Percentiles rank a stretch among this genome's conserved stretches.
Evolutionary conservation across 805 yeast species (phyloP).

Genomic region (Metschnikowia chrysomelidarum): DNA sequence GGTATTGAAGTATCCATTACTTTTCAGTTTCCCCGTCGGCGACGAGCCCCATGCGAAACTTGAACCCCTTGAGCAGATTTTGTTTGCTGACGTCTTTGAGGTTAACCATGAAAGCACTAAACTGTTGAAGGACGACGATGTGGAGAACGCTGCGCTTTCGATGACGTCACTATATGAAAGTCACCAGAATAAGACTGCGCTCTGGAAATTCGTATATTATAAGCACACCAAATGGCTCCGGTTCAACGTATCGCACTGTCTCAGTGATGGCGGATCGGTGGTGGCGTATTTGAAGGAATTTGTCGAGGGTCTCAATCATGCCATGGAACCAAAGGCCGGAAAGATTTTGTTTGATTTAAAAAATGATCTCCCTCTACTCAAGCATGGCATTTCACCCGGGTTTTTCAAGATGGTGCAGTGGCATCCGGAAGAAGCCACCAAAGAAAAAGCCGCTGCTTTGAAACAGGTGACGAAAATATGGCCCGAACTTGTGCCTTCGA

Average conservation of each 20-base stretch:
- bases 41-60: conserved; percentile 7
- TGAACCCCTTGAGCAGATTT: conserved; percentile 10
- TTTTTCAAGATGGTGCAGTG: conserved; percentile 1
- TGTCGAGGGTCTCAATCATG: conserved; percentile 6
- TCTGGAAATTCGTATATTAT: conserved; percentile 5
- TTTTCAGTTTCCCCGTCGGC: conserved; percentile 7
- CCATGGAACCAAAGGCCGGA: neutral
- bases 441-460: neutral
- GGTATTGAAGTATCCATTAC: conserved; percentile 12
- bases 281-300: conserved; percentile 8
- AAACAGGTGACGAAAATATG: conserved; percentile 1
- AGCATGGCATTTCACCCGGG: conserved; percentile 4
- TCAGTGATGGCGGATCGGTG: conserved; percentile 8
- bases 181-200: conserved; percentile 2
- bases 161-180: conserved; percentile 4
- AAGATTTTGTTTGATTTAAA: conserved; percentile 3
- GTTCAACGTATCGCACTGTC: conserved; percentile 3
- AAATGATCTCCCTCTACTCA: conserved; percentile 6
- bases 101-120: neutral
- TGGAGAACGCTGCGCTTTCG: neutral
- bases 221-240: conserved; percentile 5
- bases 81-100: conserved; percentile 9
- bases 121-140: conserved; percentile 4
- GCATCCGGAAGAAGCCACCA: conserved; percentile 1
- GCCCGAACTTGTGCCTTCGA: conserved; percentile 1